These are phyloP conservation scores for Fusarium euwallaceae DNA, from an alignment of 2,329 filamentous ascomycete species.

Conservation along the genomic window DNA sequence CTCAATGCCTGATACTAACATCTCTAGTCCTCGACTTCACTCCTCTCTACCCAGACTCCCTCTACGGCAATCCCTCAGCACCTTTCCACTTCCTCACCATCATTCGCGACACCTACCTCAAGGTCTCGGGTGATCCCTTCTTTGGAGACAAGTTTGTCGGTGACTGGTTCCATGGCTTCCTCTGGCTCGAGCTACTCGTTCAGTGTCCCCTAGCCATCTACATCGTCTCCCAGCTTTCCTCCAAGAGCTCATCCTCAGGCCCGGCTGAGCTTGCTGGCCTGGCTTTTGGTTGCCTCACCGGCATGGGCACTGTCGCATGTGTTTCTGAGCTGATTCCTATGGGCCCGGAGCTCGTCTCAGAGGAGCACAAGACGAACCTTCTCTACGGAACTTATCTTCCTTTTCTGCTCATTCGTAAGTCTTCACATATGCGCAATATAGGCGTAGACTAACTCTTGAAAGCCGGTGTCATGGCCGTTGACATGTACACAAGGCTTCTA, in stretches of 20 bases:
- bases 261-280: slow-evolving; percentile 64
- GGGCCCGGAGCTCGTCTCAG: slow-evolving; percentile 60
- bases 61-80: slow-evolving; percentile 57
- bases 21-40: slow-evolving; percentile 66
- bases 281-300: slow-evolving; percentile 65
- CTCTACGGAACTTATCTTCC: slow-evolving; percentile 65
- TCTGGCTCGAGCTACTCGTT: slow-evolving; percentile 63
- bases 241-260: slow-evolving; percentile 52
- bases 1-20: slow-evolving; percentile 12
- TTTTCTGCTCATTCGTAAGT: slow-evolving; percentile 67
- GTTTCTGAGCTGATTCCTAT: slow-evolving; percentile 64
- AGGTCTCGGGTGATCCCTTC: slow-evolving; percentile 66
- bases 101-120: slow-evolving; percentile 62
- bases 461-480: slow-evolving; percentile 65
- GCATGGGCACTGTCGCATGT: slow-evolving; percentile 65
- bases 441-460: slow-evolving; percentile 4
- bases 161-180: slow-evolving; percentile 66
- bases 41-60: slow-evolving; percentile 63
- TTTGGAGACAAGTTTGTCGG: slow-evolving; percentile 56
- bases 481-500: slow-evolving; percentile 68
- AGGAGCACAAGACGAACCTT: slow-evolving; percentile 60
- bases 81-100: slow-evolving; percentile 63
- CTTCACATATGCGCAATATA: accelerated
- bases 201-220: slow-evolving; percentile 65
- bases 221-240: slow-evolving; percentile 57